A percentile compares a stretch with the other conserved stretches of the same genome.
Conservation (phyloP, 164 flowering plant genomes). For the Cinnamomum chago region DNA sequence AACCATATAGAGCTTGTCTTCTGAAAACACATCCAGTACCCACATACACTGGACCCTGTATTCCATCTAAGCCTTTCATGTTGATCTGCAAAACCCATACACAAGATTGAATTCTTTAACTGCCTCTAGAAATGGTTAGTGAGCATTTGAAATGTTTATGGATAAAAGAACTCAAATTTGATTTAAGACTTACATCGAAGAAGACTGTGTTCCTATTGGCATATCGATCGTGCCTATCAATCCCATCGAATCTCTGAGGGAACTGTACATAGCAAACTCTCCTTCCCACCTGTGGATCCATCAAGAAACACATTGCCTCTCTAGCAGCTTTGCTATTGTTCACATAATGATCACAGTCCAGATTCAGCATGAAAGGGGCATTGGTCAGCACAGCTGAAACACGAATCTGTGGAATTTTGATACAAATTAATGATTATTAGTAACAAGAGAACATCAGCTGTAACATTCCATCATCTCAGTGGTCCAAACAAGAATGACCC, state of each 20-base stretch:
- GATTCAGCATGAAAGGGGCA: slow-evolving; percentile 93
- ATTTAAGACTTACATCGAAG: slow-evolving; percentile 71
- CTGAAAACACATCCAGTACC: slow-evolving; percentile 94
- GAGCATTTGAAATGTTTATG: neutral
- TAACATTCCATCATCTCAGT: neutral
- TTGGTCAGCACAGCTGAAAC: slow-evolving; percentile 94
- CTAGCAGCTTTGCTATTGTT: slow-evolving; percentile 89
- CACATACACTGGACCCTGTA: slow-evolving; percentile 93
- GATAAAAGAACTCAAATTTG: neutral
- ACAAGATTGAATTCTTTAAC: neutral
- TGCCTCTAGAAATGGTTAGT: neutral
- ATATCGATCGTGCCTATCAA: slow-evolving; percentile 80
- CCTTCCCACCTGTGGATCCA: slow-evolving; percentile 91
- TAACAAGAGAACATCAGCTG: too few relatives aligned
- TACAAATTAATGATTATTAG: neutral
- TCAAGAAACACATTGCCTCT: slow-evolving; percentile 98
- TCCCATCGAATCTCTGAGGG: slow-evolving; percentile 96
- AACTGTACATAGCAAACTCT: slow-evolving; percentile 90
- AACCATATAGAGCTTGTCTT: slow-evolving; percentile 91
- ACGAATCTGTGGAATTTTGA: slow-evolving; percentile 50
- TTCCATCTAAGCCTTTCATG: slow-evolving; percentile 93
- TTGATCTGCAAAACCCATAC: slow-evolving; percentile 60
- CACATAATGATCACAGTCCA: slow-evolving; percentile 92
- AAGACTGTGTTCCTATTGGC: slow-evolving; percentile 97
- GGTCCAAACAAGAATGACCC: too few relatives aligned